Percentiles rank a stretch among this genome's conserved stretches.
Conservation (phyloP, 345 rosid species). For the Populus deltoides region DNA sequence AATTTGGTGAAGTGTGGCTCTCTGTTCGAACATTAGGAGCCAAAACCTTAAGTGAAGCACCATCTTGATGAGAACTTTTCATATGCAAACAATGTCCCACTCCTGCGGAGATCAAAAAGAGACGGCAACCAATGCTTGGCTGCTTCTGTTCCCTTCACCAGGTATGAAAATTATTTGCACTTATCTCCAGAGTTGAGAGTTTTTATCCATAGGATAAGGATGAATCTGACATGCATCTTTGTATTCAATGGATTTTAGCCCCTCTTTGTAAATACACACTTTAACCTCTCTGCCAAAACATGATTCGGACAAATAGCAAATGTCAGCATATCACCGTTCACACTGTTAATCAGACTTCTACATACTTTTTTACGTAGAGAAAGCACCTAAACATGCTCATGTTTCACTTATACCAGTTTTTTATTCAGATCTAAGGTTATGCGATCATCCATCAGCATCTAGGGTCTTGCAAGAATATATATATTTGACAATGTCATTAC, state of each 20-base stretch:
- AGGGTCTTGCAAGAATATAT: constrained; percentile 36
- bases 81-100: no score
- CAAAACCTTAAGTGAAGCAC: no score
- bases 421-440: constrained; percentile 25
- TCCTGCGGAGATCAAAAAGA: no score
- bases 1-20: no score
- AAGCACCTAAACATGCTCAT: constrained; percentile 39
- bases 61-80: no score
- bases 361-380: constrained; percentile 58
- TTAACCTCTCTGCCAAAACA: constrained; percentile 14
- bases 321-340: constrained; percentile 16
- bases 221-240: constrained; percentile 17
- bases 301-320: constrained; percentile 12
- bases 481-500: no score
- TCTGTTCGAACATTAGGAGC: no score
- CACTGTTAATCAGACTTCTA: constrained; percentile 59
- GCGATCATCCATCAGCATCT: constrained; percentile 29
- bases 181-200: no score
- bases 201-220: neutral
- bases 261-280: neutral
- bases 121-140: no score
- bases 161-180: no score
- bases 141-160: no score
- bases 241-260: constrained; percentile 6
- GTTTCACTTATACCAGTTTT: constrained; percentile 44